phyloP scores from a whole-genome alignment of 2,329 filamentous ascomycete genomes.

The Exophiala viscosa region DNA sequence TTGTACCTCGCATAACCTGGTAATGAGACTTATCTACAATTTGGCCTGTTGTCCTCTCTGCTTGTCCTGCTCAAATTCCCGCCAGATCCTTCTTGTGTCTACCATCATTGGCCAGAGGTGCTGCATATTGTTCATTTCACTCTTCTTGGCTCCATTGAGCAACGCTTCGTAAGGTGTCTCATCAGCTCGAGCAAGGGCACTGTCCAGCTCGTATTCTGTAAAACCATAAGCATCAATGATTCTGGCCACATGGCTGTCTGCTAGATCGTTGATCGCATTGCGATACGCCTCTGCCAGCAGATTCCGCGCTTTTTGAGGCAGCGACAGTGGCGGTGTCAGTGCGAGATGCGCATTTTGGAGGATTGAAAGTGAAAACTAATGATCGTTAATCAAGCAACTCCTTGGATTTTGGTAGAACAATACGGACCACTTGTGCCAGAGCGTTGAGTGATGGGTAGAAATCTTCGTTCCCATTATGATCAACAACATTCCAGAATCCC shows the following conservation, averaged over 20 bases:
- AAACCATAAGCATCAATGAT: conserved; percentile 29
- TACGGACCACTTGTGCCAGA: conserved; percentile 22
- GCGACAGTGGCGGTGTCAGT: conserved; percentile 13
- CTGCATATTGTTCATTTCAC: conserved; percentile 29
- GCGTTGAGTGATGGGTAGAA: conserved; percentile 14
- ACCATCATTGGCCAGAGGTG: conserved; percentile 28
- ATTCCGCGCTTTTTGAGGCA: conserved; percentile 11
- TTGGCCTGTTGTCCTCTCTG: neutral
- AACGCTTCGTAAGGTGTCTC: conserved; percentile 29
- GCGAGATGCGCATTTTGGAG: conserved; percentile 15
- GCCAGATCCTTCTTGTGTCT: conserved; percentile 25
- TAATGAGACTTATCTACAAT: neutral
- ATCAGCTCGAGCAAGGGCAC: conserved; percentile 26
- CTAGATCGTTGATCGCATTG: conserved; percentile 21
- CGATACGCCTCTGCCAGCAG: conserved; percentile 22
- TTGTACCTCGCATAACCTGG: neutral
- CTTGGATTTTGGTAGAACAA: neutral
- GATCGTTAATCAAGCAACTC: neutral
- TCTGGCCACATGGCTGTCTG: conserved; percentile 18
- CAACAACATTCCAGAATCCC: conserved; percentile 24
- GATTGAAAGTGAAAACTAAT: conserved; percentile 27
- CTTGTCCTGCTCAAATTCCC: neutral
- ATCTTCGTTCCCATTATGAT: neutral
- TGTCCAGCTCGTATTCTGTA: conserved; percentile 30
- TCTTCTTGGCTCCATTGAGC: conserved; percentile 25